Evolutionary conservation across 345 rosid genomes (phyloP).

Genomic region (Eucalyptus fibrosa): DNA sequence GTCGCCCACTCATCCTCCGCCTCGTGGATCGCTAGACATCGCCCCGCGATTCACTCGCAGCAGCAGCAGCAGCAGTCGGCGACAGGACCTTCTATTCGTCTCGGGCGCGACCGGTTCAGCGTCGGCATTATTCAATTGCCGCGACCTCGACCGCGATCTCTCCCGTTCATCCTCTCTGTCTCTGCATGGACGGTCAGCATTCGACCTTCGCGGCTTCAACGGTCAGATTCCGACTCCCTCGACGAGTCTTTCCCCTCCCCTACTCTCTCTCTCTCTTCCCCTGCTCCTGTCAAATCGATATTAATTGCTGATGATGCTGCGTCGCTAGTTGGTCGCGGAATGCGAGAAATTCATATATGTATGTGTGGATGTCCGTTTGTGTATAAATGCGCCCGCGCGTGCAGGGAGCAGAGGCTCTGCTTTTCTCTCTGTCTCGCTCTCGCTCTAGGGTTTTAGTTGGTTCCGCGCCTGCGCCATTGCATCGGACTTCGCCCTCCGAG

Average conservation of each 20-base stretch:
- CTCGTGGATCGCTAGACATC: neutral
- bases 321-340: neutral
- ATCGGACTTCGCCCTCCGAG: neutral
- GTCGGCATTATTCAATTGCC: neutral
- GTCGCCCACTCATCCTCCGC: neutral
- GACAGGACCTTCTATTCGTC: neutral
- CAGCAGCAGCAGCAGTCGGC: neutral
- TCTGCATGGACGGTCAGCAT: constrained; percentile 25
- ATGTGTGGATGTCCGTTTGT: neutral
- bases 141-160: neutral
- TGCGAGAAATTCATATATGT: neutral
- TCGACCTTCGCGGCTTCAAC: constrained; percentile 11
- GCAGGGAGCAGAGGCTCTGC: neutral
- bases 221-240: constrained; percentile 14
- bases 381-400: neutral
- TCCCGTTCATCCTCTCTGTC: neutral
- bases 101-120: neutral
- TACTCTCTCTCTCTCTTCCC: neutral
- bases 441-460: neutral
- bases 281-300: neutral
- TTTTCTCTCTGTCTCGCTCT: neutral
- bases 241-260: neutral
- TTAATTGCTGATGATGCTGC: neutral
- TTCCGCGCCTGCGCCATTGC: neutral
- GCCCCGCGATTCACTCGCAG: neutral